Evolutionary conservation across 257 asterid species (phyloP).

Genomic region (Solanum etuberosum): DNA sequence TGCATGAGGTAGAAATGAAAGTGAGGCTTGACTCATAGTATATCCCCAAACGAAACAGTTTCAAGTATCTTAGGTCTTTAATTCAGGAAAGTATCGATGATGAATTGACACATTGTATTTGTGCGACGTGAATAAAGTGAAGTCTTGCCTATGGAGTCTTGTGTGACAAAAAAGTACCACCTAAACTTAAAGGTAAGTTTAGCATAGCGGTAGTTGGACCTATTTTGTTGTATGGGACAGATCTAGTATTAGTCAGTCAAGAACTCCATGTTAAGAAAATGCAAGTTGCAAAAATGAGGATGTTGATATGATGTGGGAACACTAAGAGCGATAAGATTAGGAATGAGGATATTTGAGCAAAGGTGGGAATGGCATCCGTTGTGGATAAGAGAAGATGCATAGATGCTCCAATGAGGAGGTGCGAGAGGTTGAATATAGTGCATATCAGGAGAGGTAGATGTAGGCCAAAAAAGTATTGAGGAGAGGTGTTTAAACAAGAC

Average conservation of each 20-base stretch:
- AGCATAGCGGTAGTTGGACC: neutral
- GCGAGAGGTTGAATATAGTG: neutral
- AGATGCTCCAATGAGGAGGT: neutral
- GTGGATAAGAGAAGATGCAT: neutral
- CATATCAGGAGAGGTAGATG: neutral
- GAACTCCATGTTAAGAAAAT: neutral
- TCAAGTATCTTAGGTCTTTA: neutral
- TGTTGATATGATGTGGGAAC: neutral
- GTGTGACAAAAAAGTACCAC: no score
- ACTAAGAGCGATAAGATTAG: neutral
- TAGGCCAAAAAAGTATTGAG: neutral
- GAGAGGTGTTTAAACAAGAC: no score
- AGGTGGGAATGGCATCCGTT: neutral
- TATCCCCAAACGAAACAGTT: neutral
- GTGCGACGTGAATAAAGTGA: neutral
- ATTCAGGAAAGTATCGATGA: no score
- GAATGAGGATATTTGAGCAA: neutral
- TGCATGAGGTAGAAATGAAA: neutral
- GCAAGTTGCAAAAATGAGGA: neutral
- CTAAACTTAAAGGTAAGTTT: no score
- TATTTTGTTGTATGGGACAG: neutral
- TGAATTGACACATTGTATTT: neutral
- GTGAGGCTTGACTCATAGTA: neutral
- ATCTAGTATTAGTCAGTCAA: neutral
- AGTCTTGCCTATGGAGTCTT: neutral